These are phyloP conservation scores for Ampelocalamus luodianensis DNA, from an alignment of 176 grass and related monocot genomes.

Conservation along the genomic window DNA sequence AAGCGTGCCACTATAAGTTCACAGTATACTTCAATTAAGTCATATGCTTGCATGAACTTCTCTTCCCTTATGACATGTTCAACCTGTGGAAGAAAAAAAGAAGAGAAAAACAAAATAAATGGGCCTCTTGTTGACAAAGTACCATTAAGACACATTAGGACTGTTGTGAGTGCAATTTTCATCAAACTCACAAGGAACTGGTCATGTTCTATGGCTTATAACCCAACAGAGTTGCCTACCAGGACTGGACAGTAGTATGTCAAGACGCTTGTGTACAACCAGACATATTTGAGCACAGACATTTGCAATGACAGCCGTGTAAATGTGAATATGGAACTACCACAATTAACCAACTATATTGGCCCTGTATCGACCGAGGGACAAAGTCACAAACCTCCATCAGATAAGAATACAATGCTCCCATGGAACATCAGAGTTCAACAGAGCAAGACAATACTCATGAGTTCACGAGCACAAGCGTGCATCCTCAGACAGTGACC, in stretches of 20 bases:
- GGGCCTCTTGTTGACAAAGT: background rate
- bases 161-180: background rate
- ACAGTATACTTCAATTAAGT: slow-evolving; percentile 89
- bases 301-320: background rate
- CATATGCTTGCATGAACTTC: slow-evolving; percentile 90
- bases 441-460: background rate
- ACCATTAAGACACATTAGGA: background rate
- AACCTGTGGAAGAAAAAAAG: slow-evolving; percentile 55
- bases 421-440: background rate
- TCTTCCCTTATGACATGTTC: slow-evolving; percentile 99
- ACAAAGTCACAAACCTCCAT: background rate
- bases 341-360: background rate
- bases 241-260: background rate
- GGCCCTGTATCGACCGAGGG: background rate
- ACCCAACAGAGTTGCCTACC: background rate
- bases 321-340: background rate
- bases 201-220: background rate
- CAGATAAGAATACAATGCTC: background rate
- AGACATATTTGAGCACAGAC: background rate
- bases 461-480: background rate
- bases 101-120: slow-evolving; percentile 21
- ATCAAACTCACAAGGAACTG: background rate
- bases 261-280: background rate
- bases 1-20: slow-evolving; percentile 91
- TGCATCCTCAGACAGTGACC: background rate